Evolutionary conservation across 345 rosid species (phyloP).

Genomic region (Pelargonium nanum): DNA sequence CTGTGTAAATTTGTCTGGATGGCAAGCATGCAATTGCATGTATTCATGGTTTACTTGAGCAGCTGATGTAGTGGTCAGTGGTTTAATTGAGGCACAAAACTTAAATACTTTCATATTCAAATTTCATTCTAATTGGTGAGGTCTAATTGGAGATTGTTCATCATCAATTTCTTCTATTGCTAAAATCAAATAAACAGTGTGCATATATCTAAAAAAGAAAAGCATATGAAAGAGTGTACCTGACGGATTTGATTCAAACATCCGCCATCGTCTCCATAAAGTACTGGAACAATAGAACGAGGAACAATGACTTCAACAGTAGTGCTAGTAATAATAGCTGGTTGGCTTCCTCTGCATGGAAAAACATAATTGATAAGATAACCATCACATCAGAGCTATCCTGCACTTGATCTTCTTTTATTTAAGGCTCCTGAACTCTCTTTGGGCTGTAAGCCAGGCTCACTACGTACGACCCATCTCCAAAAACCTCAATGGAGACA

Average conservation of each 20-base stretch:
- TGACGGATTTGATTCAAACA: conserved; percentile 60
- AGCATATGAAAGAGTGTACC: conserved; percentile 26
- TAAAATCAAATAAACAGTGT: background rate
- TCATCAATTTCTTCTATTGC: background rate
- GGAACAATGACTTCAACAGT: conserved; percentile 75
- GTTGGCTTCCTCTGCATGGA: conserved; percentile 30
- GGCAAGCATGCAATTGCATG: no score
- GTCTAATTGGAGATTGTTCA: no score
- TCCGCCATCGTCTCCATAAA: conserved; percentile 65
- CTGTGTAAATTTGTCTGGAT: no score
- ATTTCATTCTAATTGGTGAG: no score
- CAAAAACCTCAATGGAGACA: no score
- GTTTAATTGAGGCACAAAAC: no score
- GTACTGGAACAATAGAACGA: conserved; percentile 47
- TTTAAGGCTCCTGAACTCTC: no score
- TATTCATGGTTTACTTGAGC: no score
- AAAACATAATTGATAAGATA: background rate
- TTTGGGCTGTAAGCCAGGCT: background rate
- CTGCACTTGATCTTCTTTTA: background rate
- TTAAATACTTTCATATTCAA: no score
- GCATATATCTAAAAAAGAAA: background rate
- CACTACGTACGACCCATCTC: no score
- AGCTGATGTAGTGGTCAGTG: no score
- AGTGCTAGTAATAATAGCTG: conserved; percentile 56
- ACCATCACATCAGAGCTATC: background rate